Evolutionary conservation across 129 eudicot species (phyloP), one percentile per base, ranked within the genome.

Genomic region (Flaveria sonorensis): DNA sequence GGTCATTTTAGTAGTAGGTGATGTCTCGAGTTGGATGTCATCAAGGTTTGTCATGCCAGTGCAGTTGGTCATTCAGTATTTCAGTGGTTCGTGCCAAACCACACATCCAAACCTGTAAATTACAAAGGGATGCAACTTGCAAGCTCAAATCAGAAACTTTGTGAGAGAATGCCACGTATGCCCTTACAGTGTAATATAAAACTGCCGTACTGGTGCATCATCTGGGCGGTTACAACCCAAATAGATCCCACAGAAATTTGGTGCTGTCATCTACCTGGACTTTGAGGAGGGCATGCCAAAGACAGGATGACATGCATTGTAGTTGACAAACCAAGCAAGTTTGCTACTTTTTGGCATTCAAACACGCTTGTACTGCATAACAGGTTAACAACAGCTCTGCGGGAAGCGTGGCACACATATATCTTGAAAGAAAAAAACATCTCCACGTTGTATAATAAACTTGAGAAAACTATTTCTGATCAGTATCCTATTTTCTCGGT

Each of bases 271-370:
- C 23, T 5, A 23, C 61, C 18, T 18, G 11, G 11, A 18, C 62
- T n/a, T 19, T 21, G 0, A 3, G 65, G n/a, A 60, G 40, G 2
- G 66, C 32, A 60, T 60, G 66, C 66, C 66, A 23, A 60, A 24
- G 11, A 23, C 66, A 10, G 16, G 36, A 24, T 6, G 39, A 3
- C 66, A 60, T 60, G 23, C 30, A 57, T 8, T 7, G 15, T 19
- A 57, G 30, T 20, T 57, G 63, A 19, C 14, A 20, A 57, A 21
- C 18, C 26, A 24, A 60, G 9, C 16, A 60, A 60, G 39, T 12
- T 60, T 10, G 39, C 39, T 60, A 23, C 66, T 60, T 23, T 59
- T 60, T 21, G 39, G 66, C 66, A 60, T 60, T 60, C 39, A 20
- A 57, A 57, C 64, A 57, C 32, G 20, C 64, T 9, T 20, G 30